phyloP scores from a whole-genome alignment of 306 rosid genomes.

The Cucumis cinereus region DNA sequence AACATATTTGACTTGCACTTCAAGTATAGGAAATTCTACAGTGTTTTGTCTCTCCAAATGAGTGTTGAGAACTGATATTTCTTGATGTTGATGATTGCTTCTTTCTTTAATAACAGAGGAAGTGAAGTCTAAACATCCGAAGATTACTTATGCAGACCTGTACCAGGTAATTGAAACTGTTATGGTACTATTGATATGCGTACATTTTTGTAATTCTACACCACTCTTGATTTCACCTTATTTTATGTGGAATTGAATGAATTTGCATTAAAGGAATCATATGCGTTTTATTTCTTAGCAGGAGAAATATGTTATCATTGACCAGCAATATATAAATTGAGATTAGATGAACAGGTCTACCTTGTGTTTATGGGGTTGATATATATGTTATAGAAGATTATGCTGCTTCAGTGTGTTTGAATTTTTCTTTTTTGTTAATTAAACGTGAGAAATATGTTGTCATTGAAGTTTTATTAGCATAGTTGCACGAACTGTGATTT shows the following conservation, averaged over 20 bases:
- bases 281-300: not conserved
- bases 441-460: not conserved
- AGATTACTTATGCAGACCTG: slow-evolving; percentile 68
- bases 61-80: not conserved
- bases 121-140: slow-evolving; percentile 64
- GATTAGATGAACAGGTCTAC: too few relatives aligned
- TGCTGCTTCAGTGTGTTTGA: too few relatives aligned
- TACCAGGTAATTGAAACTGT: slow-evolving; percentile 56
- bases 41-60: not conserved
- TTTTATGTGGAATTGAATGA: not conserved
- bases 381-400: too few relatives aligned
- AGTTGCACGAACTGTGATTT: not conserved
- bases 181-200: not conserved
- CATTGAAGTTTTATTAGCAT: not conserved
- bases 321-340: too few relatives aligned
- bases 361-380: too few relatives aligned
- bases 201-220: not conserved
- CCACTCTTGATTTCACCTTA: not conserved
- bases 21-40: not conserved
- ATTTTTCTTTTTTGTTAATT: too few relatives aligned
- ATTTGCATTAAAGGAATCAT: not conserved
- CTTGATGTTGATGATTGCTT: not conserved
- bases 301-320: too few relatives aligned
- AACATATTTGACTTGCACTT: not conserved
- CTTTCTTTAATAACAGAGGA: slow-evolving; percentile 49